Conservation (phyloP, 2,329 filamentous ascomycete species). For the Aureobasidium subglaciale region DNA sequence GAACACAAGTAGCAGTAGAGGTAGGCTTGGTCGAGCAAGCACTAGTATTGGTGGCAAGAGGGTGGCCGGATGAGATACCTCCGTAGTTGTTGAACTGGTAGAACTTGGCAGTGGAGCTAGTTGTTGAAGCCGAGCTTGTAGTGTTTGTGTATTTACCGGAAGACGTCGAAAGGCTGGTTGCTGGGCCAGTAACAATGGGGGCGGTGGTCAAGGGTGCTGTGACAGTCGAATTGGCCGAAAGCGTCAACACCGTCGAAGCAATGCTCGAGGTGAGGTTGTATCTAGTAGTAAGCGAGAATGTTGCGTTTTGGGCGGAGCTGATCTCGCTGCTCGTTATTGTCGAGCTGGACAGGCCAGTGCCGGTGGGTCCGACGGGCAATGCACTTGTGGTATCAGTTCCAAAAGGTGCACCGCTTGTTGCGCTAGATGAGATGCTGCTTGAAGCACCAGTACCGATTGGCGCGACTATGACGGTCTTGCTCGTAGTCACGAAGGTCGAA, state of each 20-base stretch:
- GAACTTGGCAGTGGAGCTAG: constrained; percentile 8
- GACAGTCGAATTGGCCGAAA: not conserved
- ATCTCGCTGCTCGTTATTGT: not conserved
- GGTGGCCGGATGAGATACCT: constrained; percentile 9
- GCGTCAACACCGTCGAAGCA: not conserved
- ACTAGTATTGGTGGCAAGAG: constrained; percentile 13
- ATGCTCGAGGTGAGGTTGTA: constrained; percentile 9
- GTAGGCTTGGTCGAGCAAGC: constrained; percentile 9
- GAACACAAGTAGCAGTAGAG: constrained; percentile 8
- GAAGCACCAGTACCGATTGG: not conserved
- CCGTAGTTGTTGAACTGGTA: constrained; percentile 6
- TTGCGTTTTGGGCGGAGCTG: not conserved
- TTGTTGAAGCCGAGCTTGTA: constrained; percentile 6
- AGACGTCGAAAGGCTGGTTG: not conserved
- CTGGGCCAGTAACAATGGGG: not conserved
- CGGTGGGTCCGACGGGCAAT: constrained; percentile 5
- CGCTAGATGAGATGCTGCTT: constrained; percentile 2
- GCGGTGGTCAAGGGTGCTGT: constrained; percentile 8
- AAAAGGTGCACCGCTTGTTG: not conserved
- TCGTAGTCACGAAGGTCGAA: not conserved
- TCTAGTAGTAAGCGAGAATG: not conserved
- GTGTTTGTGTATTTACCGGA: not conserved
- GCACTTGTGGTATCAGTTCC: constrained; percentile 4
- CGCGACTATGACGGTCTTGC: not conserved
- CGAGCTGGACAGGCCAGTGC: not conserved